Evolutionary conservation across 140 eudicot genomes (phyloP).

Genomic region (Erigeron philadelphicus): DNA sequence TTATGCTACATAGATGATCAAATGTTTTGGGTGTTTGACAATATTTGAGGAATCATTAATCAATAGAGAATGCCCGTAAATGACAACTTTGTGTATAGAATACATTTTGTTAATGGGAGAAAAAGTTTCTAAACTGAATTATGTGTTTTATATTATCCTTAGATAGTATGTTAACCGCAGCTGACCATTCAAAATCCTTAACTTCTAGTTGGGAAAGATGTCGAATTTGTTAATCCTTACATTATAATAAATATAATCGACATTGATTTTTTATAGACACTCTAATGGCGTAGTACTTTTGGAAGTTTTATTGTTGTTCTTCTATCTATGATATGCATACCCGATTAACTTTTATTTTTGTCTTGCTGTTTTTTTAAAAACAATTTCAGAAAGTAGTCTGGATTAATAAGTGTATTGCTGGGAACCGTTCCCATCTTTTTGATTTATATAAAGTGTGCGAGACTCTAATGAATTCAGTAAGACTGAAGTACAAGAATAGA

Average conservation of each 20-base stretch:
- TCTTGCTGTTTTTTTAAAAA: neutral
- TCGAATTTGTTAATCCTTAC: neutral
- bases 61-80: neutral
- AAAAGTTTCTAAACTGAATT: neutral
- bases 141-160: neutral
- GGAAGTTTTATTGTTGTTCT: neutral
- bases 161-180: neutral
- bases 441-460: slow-evolving; percentile 3
- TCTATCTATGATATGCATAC: neutral
- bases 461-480: slow-evolving; percentile 63
- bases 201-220: neutral
- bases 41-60: neutral
- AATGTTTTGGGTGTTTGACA: neutral
- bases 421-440: slow-evolving; percentile 11
- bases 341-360: neutral
- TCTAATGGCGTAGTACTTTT: neutral
- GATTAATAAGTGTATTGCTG: slow-evolving; percentile 15
- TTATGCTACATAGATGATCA: neutral
- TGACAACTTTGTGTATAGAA: neutral
- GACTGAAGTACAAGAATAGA: slow-evolving; percentile 46
- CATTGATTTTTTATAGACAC: neutral
- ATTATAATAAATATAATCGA: neutral
- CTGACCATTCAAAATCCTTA: neutral
- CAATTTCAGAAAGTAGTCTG: slow-evolving; percentile 6
- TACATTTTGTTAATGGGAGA: neutral